phyloP scores from a whole-genome alignment of 176 grass and related monocot species.

The Dactylis glomerata region DNA sequence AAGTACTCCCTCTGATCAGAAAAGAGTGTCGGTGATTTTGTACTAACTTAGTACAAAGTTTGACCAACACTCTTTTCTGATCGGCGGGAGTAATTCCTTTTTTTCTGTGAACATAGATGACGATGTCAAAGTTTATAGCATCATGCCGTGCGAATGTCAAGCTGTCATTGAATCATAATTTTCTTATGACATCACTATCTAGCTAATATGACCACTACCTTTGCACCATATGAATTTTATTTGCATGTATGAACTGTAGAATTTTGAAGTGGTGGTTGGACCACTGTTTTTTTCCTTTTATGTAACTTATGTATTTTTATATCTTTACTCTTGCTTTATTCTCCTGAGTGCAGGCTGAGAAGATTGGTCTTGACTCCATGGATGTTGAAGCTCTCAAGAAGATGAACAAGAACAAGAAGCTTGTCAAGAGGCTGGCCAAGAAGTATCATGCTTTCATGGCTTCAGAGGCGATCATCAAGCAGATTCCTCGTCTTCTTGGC shows the following conservation, averaged over 20 bases:
- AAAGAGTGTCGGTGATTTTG: too few relatives aligned
- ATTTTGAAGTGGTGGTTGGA: not conserved
- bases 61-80: too few relatives aligned
- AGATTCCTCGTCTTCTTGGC: constrained; percentile 86
- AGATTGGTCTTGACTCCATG: constrained; percentile 82
- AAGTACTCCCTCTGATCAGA: too few relatives aligned
- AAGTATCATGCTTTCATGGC: constrained; percentile 92
- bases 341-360: constrained; percentile 53
- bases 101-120: too few relatives aligned
- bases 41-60: too few relatives aligned
- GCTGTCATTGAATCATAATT: not conserved
- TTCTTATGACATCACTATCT: not conserved
- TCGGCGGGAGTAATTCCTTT: too few relatives aligned
- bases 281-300: not conserved
- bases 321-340: not conserved
- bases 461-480: constrained; percentile 80
- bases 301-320: not conserved
- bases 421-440: constrained; percentile 83
- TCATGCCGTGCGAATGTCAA: not conserved
- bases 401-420: constrained; percentile 95
- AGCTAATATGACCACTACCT: not conserved
- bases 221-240: not conserved
- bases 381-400: constrained; percentile 83
- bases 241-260: not conserved
- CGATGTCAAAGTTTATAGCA: not conserved